phyloP scores from a whole-genome alignment of 768 basidiomycete species.

The Boletus fagicola region DNA sequence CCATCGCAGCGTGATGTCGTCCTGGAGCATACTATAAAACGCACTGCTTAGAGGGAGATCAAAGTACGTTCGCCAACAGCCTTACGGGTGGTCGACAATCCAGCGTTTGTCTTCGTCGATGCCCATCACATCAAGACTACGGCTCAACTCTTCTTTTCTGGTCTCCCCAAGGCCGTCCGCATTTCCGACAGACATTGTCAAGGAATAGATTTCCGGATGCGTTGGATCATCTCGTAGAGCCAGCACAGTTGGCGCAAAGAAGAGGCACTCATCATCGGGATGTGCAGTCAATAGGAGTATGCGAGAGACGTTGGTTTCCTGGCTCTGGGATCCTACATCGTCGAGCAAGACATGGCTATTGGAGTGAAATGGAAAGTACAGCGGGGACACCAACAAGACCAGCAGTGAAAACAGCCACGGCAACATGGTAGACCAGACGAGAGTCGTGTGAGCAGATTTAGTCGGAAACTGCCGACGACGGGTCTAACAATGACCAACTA shows the following conservation, averaged over 20 bases:
- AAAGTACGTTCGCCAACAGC: conserved; percentile 13
- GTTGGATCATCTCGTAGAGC: conserved; percentile 38
- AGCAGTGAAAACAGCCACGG: conserved; percentile 18
- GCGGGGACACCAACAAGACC: conserved; percentile 19
- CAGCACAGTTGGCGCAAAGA: conserved; percentile 84
- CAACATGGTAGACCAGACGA: conserved; percentile 6
- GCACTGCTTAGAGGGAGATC: conserved; percentile 8
- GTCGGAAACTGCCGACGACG: conserved; percentile 23
- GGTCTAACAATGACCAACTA: conserved; percentile 23
- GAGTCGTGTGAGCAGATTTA: neutral
- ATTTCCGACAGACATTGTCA: conserved; percentile 80
- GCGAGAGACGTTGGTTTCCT: conserved; percentile 9
- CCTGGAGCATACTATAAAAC: conserved; percentile 60
- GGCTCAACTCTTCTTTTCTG: conserved; percentile 56
- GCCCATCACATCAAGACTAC: conserved; percentile 68
- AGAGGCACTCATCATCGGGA: conserved; percentile 93
- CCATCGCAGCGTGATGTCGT: conserved; percentile 72
- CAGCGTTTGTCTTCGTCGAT: conserved; percentile 52
- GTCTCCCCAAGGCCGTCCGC: conserved; percentile 70
- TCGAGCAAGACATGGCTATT: conserved; percentile 24
- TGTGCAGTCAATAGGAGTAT: conserved; percentile 84
- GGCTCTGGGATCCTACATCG: neutral
- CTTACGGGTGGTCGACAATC: conserved; percentile 73
- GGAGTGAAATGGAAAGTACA: conserved; percentile 27
- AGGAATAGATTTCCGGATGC: conserved; percentile 45